These are phyloP conservation scores for Penicillium vulpinum DNA, from an alignment of 2,329 filamentous ascomycete species.

Conservation along the genomic window DNA sequence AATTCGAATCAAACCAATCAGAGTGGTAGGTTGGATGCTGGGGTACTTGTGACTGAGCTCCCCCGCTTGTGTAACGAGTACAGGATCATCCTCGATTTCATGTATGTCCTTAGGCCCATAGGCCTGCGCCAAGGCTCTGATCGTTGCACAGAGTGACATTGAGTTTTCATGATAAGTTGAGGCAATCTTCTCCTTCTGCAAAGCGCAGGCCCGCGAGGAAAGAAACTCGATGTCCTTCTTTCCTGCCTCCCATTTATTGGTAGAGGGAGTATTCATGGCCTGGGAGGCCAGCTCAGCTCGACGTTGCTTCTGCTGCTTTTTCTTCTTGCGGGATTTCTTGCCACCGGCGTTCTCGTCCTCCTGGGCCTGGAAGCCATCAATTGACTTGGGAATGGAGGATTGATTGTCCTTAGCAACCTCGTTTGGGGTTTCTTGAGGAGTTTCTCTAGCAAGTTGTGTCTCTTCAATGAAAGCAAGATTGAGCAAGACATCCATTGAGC, in stretches of 20 bases:
- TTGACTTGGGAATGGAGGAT: constrained; percentile 60
- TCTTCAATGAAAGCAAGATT: constrained; percentile 77
- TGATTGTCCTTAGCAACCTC: constrained; percentile 31
- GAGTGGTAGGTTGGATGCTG: constrained; percentile 48
- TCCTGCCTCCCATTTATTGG: constrained; percentile 61
- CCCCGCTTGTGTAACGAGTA: constrained; percentile 51
- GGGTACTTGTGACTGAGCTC: constrained; percentile 59
- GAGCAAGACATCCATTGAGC: constrained; percentile 75
- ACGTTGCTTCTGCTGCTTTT: constrained; percentile 28
- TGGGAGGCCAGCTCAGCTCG: constrained; percentile 18
- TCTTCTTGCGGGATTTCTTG: constrained; percentile 45
- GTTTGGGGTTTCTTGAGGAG: not conserved
- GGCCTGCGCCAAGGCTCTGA: constrained; percentile 54
- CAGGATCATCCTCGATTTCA: constrained; percentile 42
- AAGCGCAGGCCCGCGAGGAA: constrained; percentile 50
- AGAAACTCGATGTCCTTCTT: constrained; percentile 63
- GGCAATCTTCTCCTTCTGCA: constrained; percentile 49
- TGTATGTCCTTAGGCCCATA: constrained; percentile 44
- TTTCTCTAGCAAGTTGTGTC: constrained; percentile 53
- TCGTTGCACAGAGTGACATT: constrained; percentile 57
- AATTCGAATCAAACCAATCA: constrained; percentile 57
- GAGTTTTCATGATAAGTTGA: constrained; percentile 62
- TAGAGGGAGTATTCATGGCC: constrained; percentile 6
- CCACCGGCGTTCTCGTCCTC: constrained; percentile 46
- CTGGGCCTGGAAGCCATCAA: constrained; percentile 76